A percentile compares a stretch with the other conserved stretches of the same genome.
Evolutionary conservation across 768 basidiomycete genomes (phyloP).

Genomic region (Cyclocybe cylindracea): DNA sequence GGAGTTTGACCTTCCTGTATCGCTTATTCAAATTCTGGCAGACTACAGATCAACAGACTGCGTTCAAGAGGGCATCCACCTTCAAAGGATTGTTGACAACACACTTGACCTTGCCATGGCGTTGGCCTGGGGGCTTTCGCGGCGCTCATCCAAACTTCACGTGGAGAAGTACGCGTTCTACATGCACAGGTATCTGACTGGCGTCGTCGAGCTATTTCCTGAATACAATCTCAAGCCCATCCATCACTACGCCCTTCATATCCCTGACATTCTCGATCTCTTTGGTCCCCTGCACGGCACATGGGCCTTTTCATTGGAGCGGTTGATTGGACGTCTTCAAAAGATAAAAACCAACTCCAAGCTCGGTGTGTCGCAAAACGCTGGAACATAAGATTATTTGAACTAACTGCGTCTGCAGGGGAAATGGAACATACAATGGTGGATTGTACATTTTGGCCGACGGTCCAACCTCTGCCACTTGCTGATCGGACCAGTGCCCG

Average conservation of each 20-base stretch:
- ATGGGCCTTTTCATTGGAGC: slow-evolving; percentile 17
- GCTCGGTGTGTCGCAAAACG: slow-evolving; percentile 6
- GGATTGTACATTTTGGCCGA: no score
- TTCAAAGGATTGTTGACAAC: slow-evolving; percentile 9
- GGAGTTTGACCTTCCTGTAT: slow-evolving; percentile 21
- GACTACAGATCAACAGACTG: not conserved
- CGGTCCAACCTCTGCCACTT: no score
- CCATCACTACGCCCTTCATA: slow-evolving; percentile 10
- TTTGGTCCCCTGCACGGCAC: slow-evolving; percentile 14
- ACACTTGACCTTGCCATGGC: slow-evolving; percentile 18
- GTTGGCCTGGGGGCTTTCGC: slow-evolving; percentile 10
- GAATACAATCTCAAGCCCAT: no score
- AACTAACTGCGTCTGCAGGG: no score
- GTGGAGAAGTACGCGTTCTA: slow-evolving; percentile 13
- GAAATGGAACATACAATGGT: no score
- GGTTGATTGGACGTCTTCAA: slow-evolving; percentile 11
- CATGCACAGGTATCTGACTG: no score
- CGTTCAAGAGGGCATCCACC: not conserved
- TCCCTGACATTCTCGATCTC: slow-evolving; percentile 38
- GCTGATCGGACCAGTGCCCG: no score
- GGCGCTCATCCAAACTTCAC: slow-evolving; percentile 8
- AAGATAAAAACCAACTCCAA: slow-evolving; percentile 14
- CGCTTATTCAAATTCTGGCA: slow-evolving; percentile 6
- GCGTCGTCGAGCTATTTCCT: no score
- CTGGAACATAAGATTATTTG: no score